Conservation (phyloP, 2,329 filamentous ascomycete species). For the Fusarium scirpi region DNA sequence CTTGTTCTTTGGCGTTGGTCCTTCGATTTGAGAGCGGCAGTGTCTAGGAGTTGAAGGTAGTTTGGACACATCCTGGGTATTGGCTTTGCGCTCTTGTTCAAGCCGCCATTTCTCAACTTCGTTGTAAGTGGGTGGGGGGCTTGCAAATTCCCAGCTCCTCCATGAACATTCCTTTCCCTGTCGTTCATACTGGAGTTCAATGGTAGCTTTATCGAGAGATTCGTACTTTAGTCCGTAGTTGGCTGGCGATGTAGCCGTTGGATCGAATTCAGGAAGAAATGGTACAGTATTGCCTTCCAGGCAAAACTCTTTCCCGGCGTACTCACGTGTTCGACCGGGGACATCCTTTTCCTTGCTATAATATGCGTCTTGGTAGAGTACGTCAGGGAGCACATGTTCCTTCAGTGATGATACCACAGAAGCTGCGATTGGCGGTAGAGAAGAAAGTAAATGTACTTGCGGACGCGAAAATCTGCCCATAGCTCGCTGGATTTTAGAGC, state of each 20-base stretch:
- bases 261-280: conserved; percentile 83
- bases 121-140: conserved; percentile 74
- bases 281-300: conserved; percentile 80
- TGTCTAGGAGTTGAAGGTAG: conserved; percentile 48
- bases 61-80: conserved; percentile 18
- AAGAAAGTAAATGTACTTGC: conserved; percentile 43
- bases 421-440: conserved; percentile 46
- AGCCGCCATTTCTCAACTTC: conserved; percentile 79
- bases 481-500: conserved; percentile 30
- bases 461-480: conserved; percentile 21
- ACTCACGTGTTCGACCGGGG: conserved; percentile 80
- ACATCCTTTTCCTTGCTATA: conserved; percentile 89
- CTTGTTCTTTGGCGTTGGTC: conserved; percentile 83
- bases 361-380: conserved; percentile 86
- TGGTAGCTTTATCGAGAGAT: conserved; percentile 62
- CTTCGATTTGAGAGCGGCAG: conserved; percentile 85
- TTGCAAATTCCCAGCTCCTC: conserved; percentile 79
- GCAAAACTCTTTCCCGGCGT: conserved; percentile 87
- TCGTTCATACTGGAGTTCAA: conserved; percentile 63
- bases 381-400: conserved; percentile 63
- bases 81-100: conserved; percentile 46
- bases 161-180: conserved; percentile 65
- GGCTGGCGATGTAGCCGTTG: conserved; percentile 65
- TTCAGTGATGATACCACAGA: conserved; percentile 41
- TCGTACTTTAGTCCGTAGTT: conserved; percentile 66